Percentiles rank a stretch among this genome's conserved stretches.
Conservation (phyloP, 176 grass and related monocot genomes). For the Avena eriantha region DNA sequence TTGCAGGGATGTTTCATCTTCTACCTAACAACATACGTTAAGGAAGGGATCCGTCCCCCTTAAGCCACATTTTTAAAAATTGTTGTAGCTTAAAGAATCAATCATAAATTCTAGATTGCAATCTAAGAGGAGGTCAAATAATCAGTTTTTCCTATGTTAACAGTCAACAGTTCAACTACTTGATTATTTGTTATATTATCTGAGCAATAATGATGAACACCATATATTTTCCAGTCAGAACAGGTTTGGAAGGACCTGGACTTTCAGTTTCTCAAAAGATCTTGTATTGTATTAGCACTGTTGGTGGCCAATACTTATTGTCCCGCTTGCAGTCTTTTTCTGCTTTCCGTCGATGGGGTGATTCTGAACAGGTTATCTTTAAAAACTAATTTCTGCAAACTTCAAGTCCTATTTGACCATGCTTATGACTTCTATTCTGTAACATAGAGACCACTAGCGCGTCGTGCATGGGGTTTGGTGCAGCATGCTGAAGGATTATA, state of each 20-base stretch:
- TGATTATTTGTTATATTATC: slow-evolving; percentile 17
- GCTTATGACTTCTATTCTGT: slow-evolving; percentile 31
- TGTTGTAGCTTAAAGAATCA: neutral
- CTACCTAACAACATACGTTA: too few species aligned
- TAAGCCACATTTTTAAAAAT: neutral
- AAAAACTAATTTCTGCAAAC: slow-evolving; percentile 22
- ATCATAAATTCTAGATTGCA: neutral
- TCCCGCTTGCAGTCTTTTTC: slow-evolving; percentile 90
- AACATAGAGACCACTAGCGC: slow-evolving; percentile 76
- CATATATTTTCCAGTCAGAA: slow-evolving; percentile 70
- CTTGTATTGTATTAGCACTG: slow-evolving; percentile 80
- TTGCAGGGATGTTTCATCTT: too few species aligned
- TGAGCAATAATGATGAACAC: slow-evolving; percentile 30
- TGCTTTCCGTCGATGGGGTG: slow-evolving; percentile 91
- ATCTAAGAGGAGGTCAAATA: neutral
- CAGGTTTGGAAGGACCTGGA: slow-evolving; percentile 84
- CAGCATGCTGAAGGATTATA: slow-evolving; percentile 90
- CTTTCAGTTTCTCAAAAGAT: slow-evolving; percentile 96
- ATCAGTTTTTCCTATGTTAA: neutral
- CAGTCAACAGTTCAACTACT: neutral
- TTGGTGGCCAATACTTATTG: slow-evolving; percentile 90
- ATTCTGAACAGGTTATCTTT: slow-evolving; percentile 84
- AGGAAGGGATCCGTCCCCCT: too few species aligned
- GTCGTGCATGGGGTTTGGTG: slow-evolving; percentile 67
- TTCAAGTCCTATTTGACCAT: slow-evolving; percentile 27